These are phyloP conservation scores for Pythium aristosporum DNA, from an alignment of 352 stramenopile species.

Conservation along the genomic window DNA sequence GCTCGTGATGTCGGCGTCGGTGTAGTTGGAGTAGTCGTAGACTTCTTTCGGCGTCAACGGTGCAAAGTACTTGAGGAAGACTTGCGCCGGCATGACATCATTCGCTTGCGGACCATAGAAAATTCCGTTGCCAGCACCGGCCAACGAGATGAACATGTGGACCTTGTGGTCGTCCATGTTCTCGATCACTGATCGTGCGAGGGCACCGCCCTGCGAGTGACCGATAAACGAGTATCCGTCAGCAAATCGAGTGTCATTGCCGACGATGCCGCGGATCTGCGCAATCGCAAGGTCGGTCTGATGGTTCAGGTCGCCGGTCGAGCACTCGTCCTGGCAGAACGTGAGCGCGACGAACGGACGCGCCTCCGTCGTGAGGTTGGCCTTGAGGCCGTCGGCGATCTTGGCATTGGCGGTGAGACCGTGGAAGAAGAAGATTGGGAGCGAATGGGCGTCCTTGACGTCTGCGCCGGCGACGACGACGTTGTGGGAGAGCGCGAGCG, in stretches of 20 bases:
- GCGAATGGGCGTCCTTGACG: no score
- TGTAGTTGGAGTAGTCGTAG: conserved; percentile 41
- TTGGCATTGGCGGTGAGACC: conserved; percentile 34
- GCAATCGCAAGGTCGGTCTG: conserved; percentile 41
- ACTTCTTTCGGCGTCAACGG: conserved; percentile 29
- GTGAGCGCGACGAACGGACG: conserved; percentile 37
- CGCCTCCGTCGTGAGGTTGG: conserved; percentile 36
- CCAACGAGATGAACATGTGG: conserved; percentile 42
- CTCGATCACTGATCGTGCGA: conserved; percentile 44
- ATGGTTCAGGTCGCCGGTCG: conserved; percentile 26
- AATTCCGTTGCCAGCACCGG: conserved; percentile 42
- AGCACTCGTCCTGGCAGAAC: conserved; percentile 39
- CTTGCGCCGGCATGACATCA: conserved; percentile 29
- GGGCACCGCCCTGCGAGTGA: conserved; percentile 41
- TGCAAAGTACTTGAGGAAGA: conserved; percentile 32
- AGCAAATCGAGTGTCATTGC: conserved; percentile 33
- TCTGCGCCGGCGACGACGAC: no score
- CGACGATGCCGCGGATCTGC: conserved; percentile 37
- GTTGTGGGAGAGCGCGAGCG: no score
- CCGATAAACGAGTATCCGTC: conserved; percentile 51
- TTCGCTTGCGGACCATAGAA: conserved; percentile 40
- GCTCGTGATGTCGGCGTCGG: conserved; percentile 20
- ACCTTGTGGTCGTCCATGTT: conserved; percentile 57
- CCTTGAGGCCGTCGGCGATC: conserved; percentile 32
- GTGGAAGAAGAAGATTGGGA: conserved; percentile 57